Conservation (phyloP, 2,329 filamentous ascomycete species). For the Kalaharituber pfeilii region DNA sequence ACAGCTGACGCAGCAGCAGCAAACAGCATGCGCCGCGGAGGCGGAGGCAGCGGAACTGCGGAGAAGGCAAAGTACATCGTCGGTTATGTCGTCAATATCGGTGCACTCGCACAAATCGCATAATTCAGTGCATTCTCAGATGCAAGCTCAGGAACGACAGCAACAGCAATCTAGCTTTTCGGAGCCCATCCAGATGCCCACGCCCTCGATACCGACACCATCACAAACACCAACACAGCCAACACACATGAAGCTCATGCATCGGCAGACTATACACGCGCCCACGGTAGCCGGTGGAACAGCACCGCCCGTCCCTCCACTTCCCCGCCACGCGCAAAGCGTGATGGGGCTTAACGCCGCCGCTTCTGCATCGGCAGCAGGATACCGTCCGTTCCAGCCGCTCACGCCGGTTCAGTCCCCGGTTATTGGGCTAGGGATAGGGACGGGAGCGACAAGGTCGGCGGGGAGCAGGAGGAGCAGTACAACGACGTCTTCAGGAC, state of each 20-base stretch:
- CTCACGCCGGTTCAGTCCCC: background rate
- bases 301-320: background rate
- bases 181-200: background rate
- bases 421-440: background rate
- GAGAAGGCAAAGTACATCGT: background rate
- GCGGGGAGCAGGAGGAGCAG: background rate
- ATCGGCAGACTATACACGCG: background rate
- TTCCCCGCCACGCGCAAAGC: background rate
- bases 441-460: background rate
- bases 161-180: background rate
- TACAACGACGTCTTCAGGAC: background rate
- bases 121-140: background rate
- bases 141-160: background rate
- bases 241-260: background rate
- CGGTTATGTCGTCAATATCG: background rate
- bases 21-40: background rate
- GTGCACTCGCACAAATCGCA: no score
- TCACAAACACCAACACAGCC: background rate
- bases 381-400: background rate
- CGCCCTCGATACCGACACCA: background rate
- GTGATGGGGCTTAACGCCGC: background rate
- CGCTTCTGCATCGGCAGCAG: background rate
- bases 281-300: background rate
- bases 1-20: conserved; percentile 1
- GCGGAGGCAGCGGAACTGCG: background rate